Evolutionary conservation across 495 filamentous ascomycete genomes (phyloP).

Genomic region (Trichoderma parareesei): DNA sequence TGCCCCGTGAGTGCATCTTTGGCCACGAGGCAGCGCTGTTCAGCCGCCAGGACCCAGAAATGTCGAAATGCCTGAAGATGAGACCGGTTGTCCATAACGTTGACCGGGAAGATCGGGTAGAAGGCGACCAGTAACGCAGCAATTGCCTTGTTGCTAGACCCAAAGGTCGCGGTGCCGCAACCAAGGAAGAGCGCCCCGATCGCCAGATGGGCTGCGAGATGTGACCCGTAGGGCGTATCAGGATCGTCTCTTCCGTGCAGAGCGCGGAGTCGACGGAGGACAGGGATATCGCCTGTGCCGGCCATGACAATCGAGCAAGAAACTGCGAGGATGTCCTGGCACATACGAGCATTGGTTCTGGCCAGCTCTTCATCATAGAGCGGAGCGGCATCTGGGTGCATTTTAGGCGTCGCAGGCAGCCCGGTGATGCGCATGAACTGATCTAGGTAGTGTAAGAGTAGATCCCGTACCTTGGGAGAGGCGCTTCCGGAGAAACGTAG

Average conservation of each 20-base stretch:
- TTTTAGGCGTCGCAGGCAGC: constrained; percentile 38
- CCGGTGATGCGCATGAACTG: constrained; percentile 74
- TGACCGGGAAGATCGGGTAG: constrained; percentile 84
- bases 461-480: constrained; percentile 58
- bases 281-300: constrained; percentile 78
- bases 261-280: constrained; percentile 82
- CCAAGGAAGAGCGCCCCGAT: constrained; percentile 87
- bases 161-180: constrained; percentile 84
- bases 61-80: constrained; percentile 97
- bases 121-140: constrained; percentile 84
- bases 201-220: constrained; percentile 86
- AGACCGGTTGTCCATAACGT: constrained; percentile 83
- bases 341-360: constrained; percentile 75
- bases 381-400: constrained; percentile 18
- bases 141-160: constrained; percentile 79
- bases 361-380: constrained; percentile 78
- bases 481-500: constrained; percentile 85
- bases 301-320: constrained; percentile 87
- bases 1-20: constrained; percentile 76
- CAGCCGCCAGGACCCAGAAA: constrained; percentile 91
- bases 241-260: constrained; percentile 81
- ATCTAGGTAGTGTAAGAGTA: constrained; percentile 78
- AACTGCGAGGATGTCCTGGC: constrained; percentile 76
- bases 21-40: constrained; percentile 77
- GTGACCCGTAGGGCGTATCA: constrained; percentile 84